These are phyloP conservation scores for Diphasiastrum complanatum DNA, from an alignment of 83 land plant species.

Conservation along the genomic window DNA sequence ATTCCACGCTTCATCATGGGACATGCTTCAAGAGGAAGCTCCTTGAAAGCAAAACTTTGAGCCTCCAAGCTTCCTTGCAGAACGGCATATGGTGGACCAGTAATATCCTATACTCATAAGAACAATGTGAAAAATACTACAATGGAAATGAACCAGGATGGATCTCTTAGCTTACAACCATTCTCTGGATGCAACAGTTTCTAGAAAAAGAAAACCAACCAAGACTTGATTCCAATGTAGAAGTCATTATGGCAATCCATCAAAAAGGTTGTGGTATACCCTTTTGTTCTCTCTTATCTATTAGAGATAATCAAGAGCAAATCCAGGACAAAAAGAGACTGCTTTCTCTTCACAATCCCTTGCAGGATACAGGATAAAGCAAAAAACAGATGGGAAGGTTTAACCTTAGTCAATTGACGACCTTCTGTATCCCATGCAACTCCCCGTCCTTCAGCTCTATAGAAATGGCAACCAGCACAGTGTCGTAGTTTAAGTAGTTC, in stretches of 20 bases:
- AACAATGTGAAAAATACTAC: not conserved
- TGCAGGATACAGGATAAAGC: no score
- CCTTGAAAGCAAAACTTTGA: conserved; percentile 39
- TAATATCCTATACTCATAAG: conserved; percentile 46
- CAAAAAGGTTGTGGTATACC: no score
- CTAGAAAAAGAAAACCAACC: no score
- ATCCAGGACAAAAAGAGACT: conserved; percentile 1
- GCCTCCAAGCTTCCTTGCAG: conserved; percentile 83
- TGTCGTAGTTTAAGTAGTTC: conserved; percentile 57
- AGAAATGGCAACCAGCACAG: conserved; percentile 74
- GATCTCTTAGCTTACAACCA: conserved; percentile 2
- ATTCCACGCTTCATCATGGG: conserved; percentile 63
- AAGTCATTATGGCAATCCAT: no score
- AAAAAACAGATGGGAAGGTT: not conserved
- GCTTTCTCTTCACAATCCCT: no score
- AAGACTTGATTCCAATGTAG: no score
- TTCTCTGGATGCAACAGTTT: no score
- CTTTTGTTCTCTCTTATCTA: no score
- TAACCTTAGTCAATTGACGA: conserved; percentile 52
- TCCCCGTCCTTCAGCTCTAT: conserved; percentile 86
- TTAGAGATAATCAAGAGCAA: no score
- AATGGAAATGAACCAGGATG: not conserved
- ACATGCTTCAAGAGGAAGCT: conserved; percentile 49
- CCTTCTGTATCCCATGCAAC: conserved; percentile 70
- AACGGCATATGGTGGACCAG: conserved; percentile 84